Evolutionary conservation across 805 yeast genomes (phyloP).

Genomic region (Yamadazyma scolyti): DNA sequence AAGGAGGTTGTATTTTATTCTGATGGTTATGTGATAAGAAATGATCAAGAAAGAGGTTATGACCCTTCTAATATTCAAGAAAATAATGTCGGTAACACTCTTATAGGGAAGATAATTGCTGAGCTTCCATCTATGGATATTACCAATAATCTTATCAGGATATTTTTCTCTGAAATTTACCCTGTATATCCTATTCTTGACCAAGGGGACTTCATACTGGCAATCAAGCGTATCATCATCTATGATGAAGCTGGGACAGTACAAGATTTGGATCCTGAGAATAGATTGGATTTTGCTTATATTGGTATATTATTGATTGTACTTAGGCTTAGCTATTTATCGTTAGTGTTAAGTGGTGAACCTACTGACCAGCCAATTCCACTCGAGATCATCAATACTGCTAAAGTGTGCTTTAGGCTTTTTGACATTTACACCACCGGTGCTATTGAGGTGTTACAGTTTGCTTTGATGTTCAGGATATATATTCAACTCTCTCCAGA

Average conservation of each 20-base stretch:
- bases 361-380: slow-evolving; percentile 26
- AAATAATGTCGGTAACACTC: too few relatives aligned
- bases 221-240: slow-evolving; percentile 25
- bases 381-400: slow-evolving; percentile 22
- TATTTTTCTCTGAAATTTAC: slow-evolving; percentile 42
- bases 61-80: too few relatives aligned
- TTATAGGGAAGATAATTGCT: too few relatives aligned
- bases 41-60: too few relatives aligned
- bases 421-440: slow-evolving; percentile 32
- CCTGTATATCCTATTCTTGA: slow-evolving; percentile 49
- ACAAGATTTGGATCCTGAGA: slow-evolving; percentile 25
- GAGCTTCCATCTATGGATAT: slow-evolving; percentile 54
- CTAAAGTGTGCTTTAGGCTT: slow-evolving; percentile 32
- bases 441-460: slow-evolving; percentile 50
- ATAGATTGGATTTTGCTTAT: slow-evolving; percentile 36
- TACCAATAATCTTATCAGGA: slow-evolving; percentile 44
- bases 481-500: slow-evolving; percentile 49
- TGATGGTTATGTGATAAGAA: too few relatives aligned
- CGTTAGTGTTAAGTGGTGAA: slow-evolving; percentile 31
- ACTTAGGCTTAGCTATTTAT: slow-evolving; percentile 38
- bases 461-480: slow-evolving; percentile 47
- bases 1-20: too few relatives aligned
- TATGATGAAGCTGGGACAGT: slow-evolving; percentile 24
- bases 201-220: slow-evolving; percentile 27
- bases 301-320: slow-evolving; percentile 39